Evolutionary conservation across 1,284 basidiomycete species (phyloP), one percentile per base, ranked within the genome.

Genomic region (Malassezia sp.): DNA sequence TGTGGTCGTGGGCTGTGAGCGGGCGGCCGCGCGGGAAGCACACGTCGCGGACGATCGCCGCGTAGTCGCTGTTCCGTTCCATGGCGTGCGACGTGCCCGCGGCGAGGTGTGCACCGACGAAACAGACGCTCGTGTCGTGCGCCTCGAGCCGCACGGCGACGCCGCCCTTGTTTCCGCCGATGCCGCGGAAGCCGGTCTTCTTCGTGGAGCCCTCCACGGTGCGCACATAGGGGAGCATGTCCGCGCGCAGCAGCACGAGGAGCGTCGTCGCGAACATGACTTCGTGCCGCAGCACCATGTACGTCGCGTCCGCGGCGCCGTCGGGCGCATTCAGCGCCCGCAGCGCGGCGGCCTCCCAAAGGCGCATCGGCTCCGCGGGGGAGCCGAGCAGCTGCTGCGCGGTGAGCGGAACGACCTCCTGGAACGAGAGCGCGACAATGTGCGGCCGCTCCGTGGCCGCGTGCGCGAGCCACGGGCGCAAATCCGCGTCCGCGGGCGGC

Each of bases 331-430:
- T 78, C 31, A 97, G 77, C 0, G 84, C 81, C 37, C 86, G 80
- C 59, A 86, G 73, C 44, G 96, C 82, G 54, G 79, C 80, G 15
- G 74, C 75, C 72, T 96, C 90, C 91, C 91, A 96, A 7, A 55
- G 52, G 21, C 54, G 56, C 20, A 59, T 53, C 74, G 90, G 91
- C 60, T 89, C 88, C 0, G 90, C 88, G 71, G 97, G 93, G 3
- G 91, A 85, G 67, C 93, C 57, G n/a, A 68, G 46, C 41, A 99
- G 95, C 70, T 96, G 90, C 66, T 93, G 87, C 4, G 93, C 87
- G 5, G 86, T 95, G 32, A 99, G 77, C 29, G 88, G 88, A 0
- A 99, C 93, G 43, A 99, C 89, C 72, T 99, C 93, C 72, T 99
- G 93, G 65, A 99, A 95, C 1, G 85, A 86, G 24, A 59, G 47